Percentiles rank a stretch among this genome's conserved stretches.
Conservation (phyloP, 2,329 filamentous ascomycete species). For the Monosporascus ibericus region DNA sequence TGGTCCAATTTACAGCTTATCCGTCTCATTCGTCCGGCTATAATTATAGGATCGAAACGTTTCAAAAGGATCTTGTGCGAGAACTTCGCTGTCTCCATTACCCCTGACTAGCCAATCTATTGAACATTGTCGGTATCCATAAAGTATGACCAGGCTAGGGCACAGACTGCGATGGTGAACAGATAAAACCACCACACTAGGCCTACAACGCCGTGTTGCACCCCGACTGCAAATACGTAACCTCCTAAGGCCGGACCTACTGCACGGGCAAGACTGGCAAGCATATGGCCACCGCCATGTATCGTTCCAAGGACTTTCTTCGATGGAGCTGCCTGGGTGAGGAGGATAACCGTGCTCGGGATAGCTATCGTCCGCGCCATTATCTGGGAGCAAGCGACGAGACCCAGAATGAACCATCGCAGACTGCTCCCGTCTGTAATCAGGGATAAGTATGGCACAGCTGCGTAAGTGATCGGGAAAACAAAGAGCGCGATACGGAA, state of each 20-base stretch:
- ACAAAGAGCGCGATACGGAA: slow-evolving; percentile 52
- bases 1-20: too few species aligned
- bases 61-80: too few species aligned
- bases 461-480: slow-evolving; percentile 52
- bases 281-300: slow-evolving; percentile 27
- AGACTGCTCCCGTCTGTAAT: slow-evolving; percentile 37
- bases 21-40: too few species aligned
- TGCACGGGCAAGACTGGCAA: slow-evolving; percentile 21
- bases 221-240: slow-evolving; percentile 22
- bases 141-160: slow-evolving; percentile 22
- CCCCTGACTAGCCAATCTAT: not conserved
- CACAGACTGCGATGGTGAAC: slow-evolving; percentile 19
- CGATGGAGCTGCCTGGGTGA: slow-evolving; percentile 31
- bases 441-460: slow-evolving; percentile 55
- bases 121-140: slow-evolving; percentile 11
- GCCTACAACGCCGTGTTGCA: slow-evolving; percentile 19
- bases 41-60: too few species aligned
- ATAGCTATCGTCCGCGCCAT: slow-evolving; percentile 52
- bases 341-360: slow-evolving; percentile 32
- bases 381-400: slow-evolving; percentile 53
- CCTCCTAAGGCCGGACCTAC: slow-evolving; percentile 21
- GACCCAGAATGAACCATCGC: slow-evolving; percentile 49
- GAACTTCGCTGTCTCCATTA: not conserved
- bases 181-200: slow-evolving; percentile 26
- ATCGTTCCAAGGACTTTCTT: slow-evolving; percentile 30